Percentiles rank a stretch among this genome's conserved stretches.
phyloP scores from a whole-genome alignment of 2,329 filamentous ascomycete genomes.

The Fonsecaea multimorphosa region DNA sequence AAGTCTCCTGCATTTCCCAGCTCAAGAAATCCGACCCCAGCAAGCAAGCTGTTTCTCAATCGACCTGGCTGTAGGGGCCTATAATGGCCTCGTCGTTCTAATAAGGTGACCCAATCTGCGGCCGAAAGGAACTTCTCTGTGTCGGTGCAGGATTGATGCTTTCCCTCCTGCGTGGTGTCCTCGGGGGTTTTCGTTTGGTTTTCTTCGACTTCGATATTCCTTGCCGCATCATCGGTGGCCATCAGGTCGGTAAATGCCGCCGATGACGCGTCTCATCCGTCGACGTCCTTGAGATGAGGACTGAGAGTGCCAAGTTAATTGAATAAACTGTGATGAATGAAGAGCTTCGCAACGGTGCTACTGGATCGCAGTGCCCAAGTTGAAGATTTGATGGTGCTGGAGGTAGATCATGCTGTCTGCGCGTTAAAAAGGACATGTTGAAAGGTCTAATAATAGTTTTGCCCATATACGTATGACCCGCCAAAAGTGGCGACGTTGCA shows the following conservation, averaged over 20 bases:
- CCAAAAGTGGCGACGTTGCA: background rate
- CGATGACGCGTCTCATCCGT: background rate
- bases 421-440: background rate
- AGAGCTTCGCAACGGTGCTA: background rate
- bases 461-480: background rate
- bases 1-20: constrained; percentile 64
- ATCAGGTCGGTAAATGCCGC: background rate
- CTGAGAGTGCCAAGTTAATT: background rate
- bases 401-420: background rate
- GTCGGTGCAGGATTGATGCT: background rate
- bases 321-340: background rate
- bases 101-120: constrained; percentile 9
- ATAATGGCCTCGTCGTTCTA: background rate
- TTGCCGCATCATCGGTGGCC: background rate
- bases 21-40: constrained; percentile 59
- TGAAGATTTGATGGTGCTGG: background rate
- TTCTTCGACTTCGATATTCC: background rate
- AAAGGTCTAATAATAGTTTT: constrained; percentile 2
- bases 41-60: constrained; percentile 45
- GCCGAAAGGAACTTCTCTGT: background rate
- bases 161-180: background rate
- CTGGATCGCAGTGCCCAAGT: background rate
- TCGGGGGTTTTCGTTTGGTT: background rate
- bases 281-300: background rate
- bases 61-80: background rate